Evolutionary conservation across 108 stramenopile species (phyloP).

Genomic region (Cyclotella atomus): DNA sequence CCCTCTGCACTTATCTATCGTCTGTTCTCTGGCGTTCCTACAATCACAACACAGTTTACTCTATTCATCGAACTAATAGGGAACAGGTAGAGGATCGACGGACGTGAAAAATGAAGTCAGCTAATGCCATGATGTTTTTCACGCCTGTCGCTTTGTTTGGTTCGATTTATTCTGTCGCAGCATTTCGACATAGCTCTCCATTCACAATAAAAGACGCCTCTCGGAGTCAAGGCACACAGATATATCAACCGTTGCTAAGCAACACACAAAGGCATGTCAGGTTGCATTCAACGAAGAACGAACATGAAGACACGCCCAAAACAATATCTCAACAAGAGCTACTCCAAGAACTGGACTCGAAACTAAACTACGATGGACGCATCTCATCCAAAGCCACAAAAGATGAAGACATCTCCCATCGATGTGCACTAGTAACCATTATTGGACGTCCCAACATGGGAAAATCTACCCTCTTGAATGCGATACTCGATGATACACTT

Average conservation of each 20-base stretch:
- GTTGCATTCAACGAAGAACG: not conserved
- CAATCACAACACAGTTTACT: too few relatives aligned
- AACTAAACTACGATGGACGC: conserved; percentile 17
- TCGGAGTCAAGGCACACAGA: not conserved
- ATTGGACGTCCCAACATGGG: conserved; percentile 91
- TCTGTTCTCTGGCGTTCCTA: too few relatives aligned
- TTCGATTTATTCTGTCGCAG: too few relatives aligned
- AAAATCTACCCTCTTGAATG: conserved; percentile 89
- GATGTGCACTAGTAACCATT: conserved; percentile 24
- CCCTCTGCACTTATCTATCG: too few relatives aligned
- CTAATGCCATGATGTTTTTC: too few relatives aligned
- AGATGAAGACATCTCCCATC: not conserved
- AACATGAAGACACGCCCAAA: not conserved
- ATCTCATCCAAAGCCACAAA: conserved; percentile 15
- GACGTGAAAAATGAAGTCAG: too few relatives aligned
- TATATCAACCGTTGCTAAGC: not conserved
- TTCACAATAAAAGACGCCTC: not conserved
- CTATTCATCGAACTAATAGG: too few relatives aligned
- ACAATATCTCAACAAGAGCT: conserved; percentile 9
- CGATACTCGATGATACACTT: conserved; percentile 73
- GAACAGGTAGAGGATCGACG: too few relatives aligned
- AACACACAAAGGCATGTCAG: not conserved
- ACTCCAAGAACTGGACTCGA: conserved; percentile 10
- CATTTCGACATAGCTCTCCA: too few relatives aligned
- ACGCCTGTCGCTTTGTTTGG: too few relatives aligned